phyloP scores from a whole-genome alignment of 2,329 filamentous ascomycete species.

The Fusarium subtropicale region DNA sequence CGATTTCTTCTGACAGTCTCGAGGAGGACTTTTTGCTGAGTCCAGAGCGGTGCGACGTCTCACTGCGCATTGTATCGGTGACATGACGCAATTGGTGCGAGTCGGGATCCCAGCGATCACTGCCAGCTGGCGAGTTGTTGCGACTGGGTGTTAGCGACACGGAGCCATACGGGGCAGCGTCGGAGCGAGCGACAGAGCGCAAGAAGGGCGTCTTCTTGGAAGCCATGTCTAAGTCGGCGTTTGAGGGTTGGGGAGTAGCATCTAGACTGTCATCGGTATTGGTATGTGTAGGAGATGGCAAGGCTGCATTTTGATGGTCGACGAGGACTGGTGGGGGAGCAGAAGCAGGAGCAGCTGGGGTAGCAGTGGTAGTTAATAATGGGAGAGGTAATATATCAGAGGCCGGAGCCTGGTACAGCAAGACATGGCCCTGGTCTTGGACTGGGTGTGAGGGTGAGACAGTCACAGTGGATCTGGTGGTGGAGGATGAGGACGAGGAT shows the following conservation, averaged over 20 bases:
- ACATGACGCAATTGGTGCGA: constrained; percentile 52
- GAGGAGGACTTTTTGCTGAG: constrained; percentile 50
- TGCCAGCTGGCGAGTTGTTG: constrained; percentile 52
- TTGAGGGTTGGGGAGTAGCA: constrained; percentile 40
- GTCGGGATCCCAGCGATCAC: constrained; percentile 49
- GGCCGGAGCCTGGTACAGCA: constrained; percentile 43
- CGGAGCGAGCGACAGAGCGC: constrained; percentile 46
- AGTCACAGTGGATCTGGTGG: constrained; percentile 45
- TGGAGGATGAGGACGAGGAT: constrained; percentile 44
- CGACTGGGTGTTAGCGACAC: constrained; percentile 53
- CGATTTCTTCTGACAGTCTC: constrained; percentile 62
- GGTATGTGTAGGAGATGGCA: constrained; percentile 17
- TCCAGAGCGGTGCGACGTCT: constrained; percentile 50
- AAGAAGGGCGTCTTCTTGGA: constrained; percentile 55
- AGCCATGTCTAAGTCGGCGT: constrained; percentile 49
- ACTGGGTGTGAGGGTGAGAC: constrained; percentile 43
- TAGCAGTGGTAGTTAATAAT: constrained; percentile 40
- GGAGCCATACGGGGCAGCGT: constrained; percentile 55
- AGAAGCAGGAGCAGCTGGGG: constrained; percentile 25
- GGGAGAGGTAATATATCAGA: constrained; percentile 41
- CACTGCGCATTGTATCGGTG: constrained; percentile 51
- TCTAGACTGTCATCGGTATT: constrained; percentile 36
- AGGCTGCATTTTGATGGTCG: constrained; percentile 24
- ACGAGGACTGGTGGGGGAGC: constrained; percentile 1
- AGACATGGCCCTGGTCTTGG: constrained; percentile 44